Base-by-base conservation (phyloP, 2,329 filamentous ascomycete genomes). In the Colletotrichum neosansevieriae region DNA sequence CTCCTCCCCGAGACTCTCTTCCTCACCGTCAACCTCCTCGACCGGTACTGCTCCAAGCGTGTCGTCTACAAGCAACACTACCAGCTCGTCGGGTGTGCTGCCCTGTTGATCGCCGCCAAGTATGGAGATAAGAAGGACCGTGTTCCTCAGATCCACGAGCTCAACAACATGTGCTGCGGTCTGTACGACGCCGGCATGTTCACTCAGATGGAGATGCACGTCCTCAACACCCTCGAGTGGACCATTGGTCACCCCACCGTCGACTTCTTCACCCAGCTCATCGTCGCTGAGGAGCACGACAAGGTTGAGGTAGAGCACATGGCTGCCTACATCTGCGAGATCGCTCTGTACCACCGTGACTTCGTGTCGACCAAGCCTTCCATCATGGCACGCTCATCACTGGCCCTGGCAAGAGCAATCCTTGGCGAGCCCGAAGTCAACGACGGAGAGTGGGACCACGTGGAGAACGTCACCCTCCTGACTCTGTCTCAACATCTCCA, bases 181-280 rank as follows among this genome's bases (percentile, higher is more conserved):
- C 88, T 98, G 44, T 99, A 99, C 82, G 96, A 99, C 76, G 94
- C 97, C 57, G 95, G 97, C 83, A 99, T 99, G 96, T 99, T 99
- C 83, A 95, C 94, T 11, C 96, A 99, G 81, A 99, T 99, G 96
- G 96, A 99, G 84, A 98, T 97, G 94, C 96, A 99, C 80, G 95
- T 99, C 42, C 88, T 99, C 74, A 97, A 98, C 82, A 99, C 96
- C 1, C 88, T 99, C 68, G 94, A 97, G 79, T 99, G 96, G 96
- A 90, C 91, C 73, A 92, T 99, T 73, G 96, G 96, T 63, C 95
- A 98, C 82, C 94, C 96, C 1, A 98, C 96, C 32, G 93, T 98
- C 72, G 95, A 98, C 80, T 93, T 92, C 79, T 99, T 98, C 82
- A 87, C 97, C 53, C 92, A 97, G 77, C 84, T 98, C 70, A 94